Conservation (phyloP, 345 rosid species). For the Eucalyptus curtisii region DNA sequence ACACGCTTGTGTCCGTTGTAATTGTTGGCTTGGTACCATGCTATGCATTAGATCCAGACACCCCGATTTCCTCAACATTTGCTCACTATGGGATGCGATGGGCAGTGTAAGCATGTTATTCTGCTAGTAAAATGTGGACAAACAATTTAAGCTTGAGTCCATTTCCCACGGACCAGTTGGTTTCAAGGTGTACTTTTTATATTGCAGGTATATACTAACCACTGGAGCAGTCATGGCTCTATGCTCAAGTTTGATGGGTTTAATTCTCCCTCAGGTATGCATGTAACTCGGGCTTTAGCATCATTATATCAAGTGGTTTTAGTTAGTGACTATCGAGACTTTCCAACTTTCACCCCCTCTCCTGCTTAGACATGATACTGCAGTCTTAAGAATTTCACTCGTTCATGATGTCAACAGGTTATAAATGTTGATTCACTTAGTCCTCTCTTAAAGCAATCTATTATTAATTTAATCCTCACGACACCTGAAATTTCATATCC, state of each 20-base stretch:
- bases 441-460: neutral
- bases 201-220: slow-evolving; percentile 63
- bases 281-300: neutral
- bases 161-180: neutral
- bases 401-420: neutral
- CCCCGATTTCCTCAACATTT: slow-evolving; percentile 95
- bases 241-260: slow-evolving; percentile 89
- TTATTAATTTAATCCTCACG: neutral
- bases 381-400: neutral
- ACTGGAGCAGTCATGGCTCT: slow-evolving; percentile 90
- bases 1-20: slow-evolving; percentile 86
- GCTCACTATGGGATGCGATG: slow-evolving; percentile 79
- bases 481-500: neutral
- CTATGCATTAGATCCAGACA: slow-evolving; percentile 92
- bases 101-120: slow-evolving; percentile 67
- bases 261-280: slow-evolving; percentile 90
- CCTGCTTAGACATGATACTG: neutral
- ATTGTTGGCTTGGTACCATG: slow-evolving; percentile 93
- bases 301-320: neutral
- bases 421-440: neutral
- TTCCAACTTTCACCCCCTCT: neutral
- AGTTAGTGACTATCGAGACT: neutral
- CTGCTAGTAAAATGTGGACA: neutral
- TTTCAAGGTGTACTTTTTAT: neutral
- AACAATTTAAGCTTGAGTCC: neutral